These are phyloP conservation scores for Dianthus caryophyllus DNA, from an alignment of 148 eudicot species.

Conservation along the genomic window DNA sequence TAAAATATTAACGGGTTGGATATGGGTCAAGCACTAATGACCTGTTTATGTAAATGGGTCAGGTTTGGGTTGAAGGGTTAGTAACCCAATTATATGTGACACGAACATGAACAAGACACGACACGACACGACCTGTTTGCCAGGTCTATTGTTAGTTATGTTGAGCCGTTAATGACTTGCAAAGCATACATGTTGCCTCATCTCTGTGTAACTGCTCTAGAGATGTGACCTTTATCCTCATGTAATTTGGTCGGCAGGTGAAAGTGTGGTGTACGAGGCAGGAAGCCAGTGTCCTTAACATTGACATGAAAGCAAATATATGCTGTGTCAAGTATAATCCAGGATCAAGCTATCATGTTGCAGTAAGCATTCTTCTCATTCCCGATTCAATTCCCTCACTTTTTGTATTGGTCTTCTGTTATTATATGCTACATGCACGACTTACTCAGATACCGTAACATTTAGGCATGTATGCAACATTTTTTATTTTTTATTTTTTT, in stretches of 20 bases:
- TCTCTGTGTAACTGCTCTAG: background rate
- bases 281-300: conserved; percentile 70
- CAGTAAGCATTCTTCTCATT: conserved; percentile 35
- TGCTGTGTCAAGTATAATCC: conserved; percentile 83
- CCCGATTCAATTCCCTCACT: background rate
- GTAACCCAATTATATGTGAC: too few species aligned
- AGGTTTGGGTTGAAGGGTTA: too few species aligned
- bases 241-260: conserved; percentile 38
- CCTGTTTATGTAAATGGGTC: too few species aligned
- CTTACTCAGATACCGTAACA: too few species aligned
- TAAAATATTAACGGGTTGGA: too few species aligned
- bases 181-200: background rate
- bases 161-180: background rate
- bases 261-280: conserved; percentile 77
- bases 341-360: conserved; percentile 61
- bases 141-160: background rate
- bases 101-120: too few species aligned
- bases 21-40: too few species aligned
- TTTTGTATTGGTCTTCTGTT: background rate
- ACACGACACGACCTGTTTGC: too few species aligned
- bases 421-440: background rate
- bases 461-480: too few species aligned
- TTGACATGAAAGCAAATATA: conserved; percentile 79
- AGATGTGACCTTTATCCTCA: background rate
- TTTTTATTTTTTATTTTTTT: background rate